Evolutionary conservation across 805 yeast species (phyloP).

Genomic region (Yarrowia alimentaria): DNA sequence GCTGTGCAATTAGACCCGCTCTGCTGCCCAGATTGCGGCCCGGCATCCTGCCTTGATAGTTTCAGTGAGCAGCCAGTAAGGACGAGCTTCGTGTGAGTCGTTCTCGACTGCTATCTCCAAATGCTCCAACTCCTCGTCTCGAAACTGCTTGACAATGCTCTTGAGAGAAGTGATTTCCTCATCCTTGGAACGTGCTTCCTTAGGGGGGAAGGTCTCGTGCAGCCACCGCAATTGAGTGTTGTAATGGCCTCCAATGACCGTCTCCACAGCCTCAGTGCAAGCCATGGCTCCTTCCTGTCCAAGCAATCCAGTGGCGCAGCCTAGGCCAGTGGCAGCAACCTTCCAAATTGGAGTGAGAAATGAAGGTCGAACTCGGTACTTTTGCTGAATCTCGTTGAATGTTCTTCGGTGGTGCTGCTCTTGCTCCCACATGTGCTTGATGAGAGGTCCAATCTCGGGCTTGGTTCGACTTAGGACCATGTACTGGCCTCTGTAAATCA

Average conservation of each 20-base stretch:
- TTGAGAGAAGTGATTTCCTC: constrained; percentile 60
- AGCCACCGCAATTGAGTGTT: constrained; percentile 82
- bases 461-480: constrained; percentile 64
- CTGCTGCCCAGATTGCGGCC: constrained; percentile 91
- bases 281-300: constrained; percentile 99
- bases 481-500: constrained; percentile 89
- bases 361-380: constrained; percentile 86
- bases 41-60: constrained; percentile 77
- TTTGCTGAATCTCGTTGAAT: constrained; percentile 71
- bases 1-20: constrained; percentile 53
- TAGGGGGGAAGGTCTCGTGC: constrained; percentile 59
- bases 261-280: constrained; percentile 97
- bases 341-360: constrained; percentile 92
- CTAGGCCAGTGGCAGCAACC: constrained; percentile 81
- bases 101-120: constrained; percentile 88
- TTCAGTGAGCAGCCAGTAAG: constrained; percentile 86
- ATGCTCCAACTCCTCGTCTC: constrained; percentile 96
- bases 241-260: constrained; percentile 95
- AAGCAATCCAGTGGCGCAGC: constrained; percentile 78
- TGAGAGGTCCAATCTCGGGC: constrained; percentile 73
- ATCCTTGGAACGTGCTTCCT: constrained; percentile 34
- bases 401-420: constrained; percentile 88
- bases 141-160: constrained; percentile 63
- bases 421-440: constrained; percentile 98
- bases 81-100: constrained; percentile 91